These are phyloP conservation scores for Solidago caesia DNA, from an alignment of 129 eudicot genomes.

Conservation along the genomic window DNA sequence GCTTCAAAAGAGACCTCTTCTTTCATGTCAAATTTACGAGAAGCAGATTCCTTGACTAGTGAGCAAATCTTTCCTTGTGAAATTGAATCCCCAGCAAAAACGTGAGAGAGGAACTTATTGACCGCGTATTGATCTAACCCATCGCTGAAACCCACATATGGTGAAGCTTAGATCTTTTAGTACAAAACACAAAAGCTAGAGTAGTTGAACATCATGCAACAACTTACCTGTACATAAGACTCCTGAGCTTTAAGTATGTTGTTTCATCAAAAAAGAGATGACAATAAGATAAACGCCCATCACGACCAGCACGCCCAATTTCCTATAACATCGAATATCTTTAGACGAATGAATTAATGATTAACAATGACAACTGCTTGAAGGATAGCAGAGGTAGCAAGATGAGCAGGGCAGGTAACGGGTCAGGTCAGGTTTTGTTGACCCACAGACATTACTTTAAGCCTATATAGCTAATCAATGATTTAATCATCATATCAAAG, in stretches of 20 bases:
- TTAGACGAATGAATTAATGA: constrained; percentile 2
- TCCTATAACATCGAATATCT: constrained; percentile 45
- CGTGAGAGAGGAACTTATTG: constrained; percentile 67
- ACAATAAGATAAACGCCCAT: constrained; percentile 89
- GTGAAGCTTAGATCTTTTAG: constrained; percentile 10
- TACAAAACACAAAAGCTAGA: constrained; percentile 9
- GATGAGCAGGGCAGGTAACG: not conserved
- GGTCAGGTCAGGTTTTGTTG: not conserved
- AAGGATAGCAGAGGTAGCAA: not conserved
- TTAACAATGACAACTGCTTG: constrained; percentile 2
- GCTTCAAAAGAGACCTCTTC: constrained; percentile 67
- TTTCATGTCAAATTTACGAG: constrained; percentile 92
- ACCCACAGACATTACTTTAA: not conserved
- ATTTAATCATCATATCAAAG: not conserved
- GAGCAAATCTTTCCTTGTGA: constrained; percentile 57
- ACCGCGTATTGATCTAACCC: constrained; percentile 86
- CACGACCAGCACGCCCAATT: constrained; percentile 98
- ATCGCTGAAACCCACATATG: constrained; percentile 52
- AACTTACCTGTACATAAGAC: constrained; percentile 64
- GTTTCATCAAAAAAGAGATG: constrained; percentile 83
- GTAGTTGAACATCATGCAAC: not conserved
- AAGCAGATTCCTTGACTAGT: constrained; percentile 67
- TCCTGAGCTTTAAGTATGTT: constrained; percentile 72
- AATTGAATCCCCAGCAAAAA: constrained; percentile 41
- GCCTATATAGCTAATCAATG: not conserved